phyloP scores from a whole-genome alignment of 2,329 filamentous ascomycete species.

The Thielaviopsis ethacetica region DNA sequence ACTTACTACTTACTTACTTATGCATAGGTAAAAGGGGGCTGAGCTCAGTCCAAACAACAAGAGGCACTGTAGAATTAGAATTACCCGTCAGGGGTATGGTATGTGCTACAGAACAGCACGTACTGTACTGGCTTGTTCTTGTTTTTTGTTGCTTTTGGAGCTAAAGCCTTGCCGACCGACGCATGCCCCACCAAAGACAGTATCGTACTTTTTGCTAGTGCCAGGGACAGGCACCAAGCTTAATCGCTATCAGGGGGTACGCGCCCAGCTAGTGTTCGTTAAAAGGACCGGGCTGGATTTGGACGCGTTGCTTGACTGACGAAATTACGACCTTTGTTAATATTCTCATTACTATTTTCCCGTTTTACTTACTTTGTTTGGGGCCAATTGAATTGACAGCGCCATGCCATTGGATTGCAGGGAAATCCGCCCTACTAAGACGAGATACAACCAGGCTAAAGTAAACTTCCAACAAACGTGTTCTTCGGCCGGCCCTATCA shows the following conservation, averaged over 20 bases:
- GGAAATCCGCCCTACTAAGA: background rate
- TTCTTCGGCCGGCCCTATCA: background rate
- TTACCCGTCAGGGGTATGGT: background rate
- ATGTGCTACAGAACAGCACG: no score
- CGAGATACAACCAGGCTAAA: background rate
- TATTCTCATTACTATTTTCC: background rate
- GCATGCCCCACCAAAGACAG: background rate
- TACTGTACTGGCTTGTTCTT: no score
- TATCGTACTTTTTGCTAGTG: background rate
- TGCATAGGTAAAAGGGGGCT: slow-evolving; percentile 3
- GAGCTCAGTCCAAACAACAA: background rate
- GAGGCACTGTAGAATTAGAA: background rate
- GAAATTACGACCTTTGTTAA: background rate
- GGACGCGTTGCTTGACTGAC: background rate
- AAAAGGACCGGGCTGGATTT: background rate
- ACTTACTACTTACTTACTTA: no score
- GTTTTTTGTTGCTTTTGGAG: background rate
- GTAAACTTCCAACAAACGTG: background rate
- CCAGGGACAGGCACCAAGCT: background rate
- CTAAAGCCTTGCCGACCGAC: background rate
- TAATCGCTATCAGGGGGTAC: background rate
- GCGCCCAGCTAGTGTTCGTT: background rate
- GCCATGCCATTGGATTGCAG: background rate
- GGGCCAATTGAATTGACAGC: background rate
- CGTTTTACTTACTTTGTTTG: background rate